A percentile compares a stretch with the other conserved stretches of the same genome.
phyloP scores from a whole-genome alignment of 768 basidiomycete genomes.

The Trametes meyenii region DNA sequence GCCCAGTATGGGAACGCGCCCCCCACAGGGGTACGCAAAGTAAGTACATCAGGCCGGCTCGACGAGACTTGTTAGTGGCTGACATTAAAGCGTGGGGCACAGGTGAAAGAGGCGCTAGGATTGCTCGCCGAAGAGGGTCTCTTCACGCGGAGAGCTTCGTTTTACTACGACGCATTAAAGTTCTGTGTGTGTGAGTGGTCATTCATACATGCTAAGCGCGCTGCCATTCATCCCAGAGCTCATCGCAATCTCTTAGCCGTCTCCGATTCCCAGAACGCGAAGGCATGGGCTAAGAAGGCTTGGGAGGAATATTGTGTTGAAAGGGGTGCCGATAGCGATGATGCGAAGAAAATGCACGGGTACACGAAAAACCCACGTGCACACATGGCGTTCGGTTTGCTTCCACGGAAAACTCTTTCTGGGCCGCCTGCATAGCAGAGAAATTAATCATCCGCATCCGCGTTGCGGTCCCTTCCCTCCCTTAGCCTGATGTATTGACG shows the following conservation, averaged over 20 bases:
- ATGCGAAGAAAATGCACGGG: constrained; percentile 16
- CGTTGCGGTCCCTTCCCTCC: no score
- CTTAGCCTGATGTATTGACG: no score
- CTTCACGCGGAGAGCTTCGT: constrained; percentile 21
- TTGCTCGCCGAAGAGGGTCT: constrained; percentile 28
- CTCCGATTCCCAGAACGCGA: constrained; percentile 15
- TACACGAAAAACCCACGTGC: constrained; percentile 25
- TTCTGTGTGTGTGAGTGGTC: constrained; percentile 24
- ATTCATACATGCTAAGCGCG: background rate
- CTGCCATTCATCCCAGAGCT: no score
- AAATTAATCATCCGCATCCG: no score
- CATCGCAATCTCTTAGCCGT: background rate
- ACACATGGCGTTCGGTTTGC: constrained; percentile 20
- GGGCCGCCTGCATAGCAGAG: constrained; percentile 9
- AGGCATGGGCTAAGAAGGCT: constrained; percentile 16
- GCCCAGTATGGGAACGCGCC: constrained; percentile 23
- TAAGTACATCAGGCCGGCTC: background rate
- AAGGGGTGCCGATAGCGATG: constrained; percentile 6
- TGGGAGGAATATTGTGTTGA: constrained; percentile 5
- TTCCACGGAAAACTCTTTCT: constrained; percentile 19
- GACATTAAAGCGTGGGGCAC: background rate
- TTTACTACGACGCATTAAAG: constrained; percentile 32
- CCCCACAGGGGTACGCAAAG: constrained; percentile 28
- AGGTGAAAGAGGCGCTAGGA: constrained; percentile 28
- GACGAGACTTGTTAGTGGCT: background rate